Evolutionary conservation across 2,329 filamentous ascomycete genomes (phyloP).

Genomic region (Ampelomyces quisqualis): DNA sequence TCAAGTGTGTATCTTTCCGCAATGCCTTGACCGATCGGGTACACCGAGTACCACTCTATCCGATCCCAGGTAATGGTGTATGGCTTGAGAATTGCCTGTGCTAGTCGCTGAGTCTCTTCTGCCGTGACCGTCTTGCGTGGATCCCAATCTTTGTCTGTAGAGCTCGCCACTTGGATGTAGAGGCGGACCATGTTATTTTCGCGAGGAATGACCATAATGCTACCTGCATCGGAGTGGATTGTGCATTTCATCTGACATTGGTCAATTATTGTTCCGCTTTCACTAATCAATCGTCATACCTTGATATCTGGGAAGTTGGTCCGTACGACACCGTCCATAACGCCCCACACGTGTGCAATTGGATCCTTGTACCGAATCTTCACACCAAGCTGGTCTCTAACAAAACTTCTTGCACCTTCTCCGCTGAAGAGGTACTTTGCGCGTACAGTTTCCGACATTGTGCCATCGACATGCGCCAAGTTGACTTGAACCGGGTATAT

Average conservation of each 20-base stretch:
- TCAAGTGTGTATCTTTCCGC: conserved; percentile 65
- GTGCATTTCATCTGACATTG: conserved; percentile 63
- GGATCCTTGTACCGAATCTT: conserved; percentile 64
- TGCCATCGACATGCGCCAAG: conserved; percentile 74
- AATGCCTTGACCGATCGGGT: conserved; percentile 66
- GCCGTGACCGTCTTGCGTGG: conserved; percentile 61
- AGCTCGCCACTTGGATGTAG: conserved; percentile 63
- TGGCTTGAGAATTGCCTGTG: conserved; percentile 60
- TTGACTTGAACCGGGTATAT: conserved; percentile 80
- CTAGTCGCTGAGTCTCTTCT: conserved; percentile 59
- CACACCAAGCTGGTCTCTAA: conserved; percentile 65
- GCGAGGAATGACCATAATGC: conserved; percentile 63
- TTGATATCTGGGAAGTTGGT: conserved; percentile 66
- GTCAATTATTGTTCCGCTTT: not conserved
- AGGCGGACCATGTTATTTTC: conserved; percentile 58
- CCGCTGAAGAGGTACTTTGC: conserved; percentile 65
- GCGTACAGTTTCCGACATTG: conserved; percentile 63
- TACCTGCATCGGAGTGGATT: conserved; percentile 64
- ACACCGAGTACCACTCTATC: conserved; percentile 66
- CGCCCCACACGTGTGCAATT: conserved; percentile 65
- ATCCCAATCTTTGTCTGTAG: conserved; percentile 61
- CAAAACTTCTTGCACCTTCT: conserved; percentile 62
- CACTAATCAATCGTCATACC: conserved; percentile 35
- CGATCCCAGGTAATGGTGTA: conserved; percentile 64
- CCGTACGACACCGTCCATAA: conserved; percentile 65